Evolutionary conservation across 1,139 yeast species (phyloP), one percentile per base, ranked within the genome.

Genomic region (Suhomyces yuchorum): DNA sequence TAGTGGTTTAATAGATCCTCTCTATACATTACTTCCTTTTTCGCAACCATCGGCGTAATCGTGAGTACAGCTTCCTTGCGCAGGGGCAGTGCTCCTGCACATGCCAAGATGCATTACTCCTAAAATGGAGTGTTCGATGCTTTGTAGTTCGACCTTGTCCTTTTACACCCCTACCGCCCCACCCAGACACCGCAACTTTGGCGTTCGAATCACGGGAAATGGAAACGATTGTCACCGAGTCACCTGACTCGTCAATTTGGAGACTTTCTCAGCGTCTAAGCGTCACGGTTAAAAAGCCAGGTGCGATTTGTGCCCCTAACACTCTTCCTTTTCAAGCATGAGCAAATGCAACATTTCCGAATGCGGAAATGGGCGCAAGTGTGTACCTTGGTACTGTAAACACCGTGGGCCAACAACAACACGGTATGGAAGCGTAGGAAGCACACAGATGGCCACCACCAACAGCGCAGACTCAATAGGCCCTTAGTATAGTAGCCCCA

Each of bases 281-380:
- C 26, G 8, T 4, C 26, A 3, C 3, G 26, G 8, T 23, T 23
- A 23, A n/a, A n/a, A n/a, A n/a, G n/a, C n/a, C n/a, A n/a, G 34
- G 18, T 14, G 18, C 12, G 34, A 30, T 15, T n/a, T 11, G 37
- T n/a, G 24, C 23, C 15, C 37, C 37, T 19, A n/a, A 35, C 24
- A 11, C 37, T 8, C 37, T 35, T 19, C 37, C 23, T 11, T 15
- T 20, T 19, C 23, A 15, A 35, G 37, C 23, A 30, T 17, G 24
- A 23, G 28, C 39, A 14, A 28, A 23, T 26, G 41, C 41, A 24
- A 18, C 41, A 26, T 38, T 38, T 24, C 41, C 41, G 17, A 8
- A 38, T 38, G 14, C n/a, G 41, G 41, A 26, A 38, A 24, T 30
- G 34, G 34, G 11, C 23, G 19, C 26, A 24, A 15, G 41, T 26